Evolutionary conservation across 352 stramenopile species (phyloP).

Genomic region (Pythium aristosporum): DNA sequence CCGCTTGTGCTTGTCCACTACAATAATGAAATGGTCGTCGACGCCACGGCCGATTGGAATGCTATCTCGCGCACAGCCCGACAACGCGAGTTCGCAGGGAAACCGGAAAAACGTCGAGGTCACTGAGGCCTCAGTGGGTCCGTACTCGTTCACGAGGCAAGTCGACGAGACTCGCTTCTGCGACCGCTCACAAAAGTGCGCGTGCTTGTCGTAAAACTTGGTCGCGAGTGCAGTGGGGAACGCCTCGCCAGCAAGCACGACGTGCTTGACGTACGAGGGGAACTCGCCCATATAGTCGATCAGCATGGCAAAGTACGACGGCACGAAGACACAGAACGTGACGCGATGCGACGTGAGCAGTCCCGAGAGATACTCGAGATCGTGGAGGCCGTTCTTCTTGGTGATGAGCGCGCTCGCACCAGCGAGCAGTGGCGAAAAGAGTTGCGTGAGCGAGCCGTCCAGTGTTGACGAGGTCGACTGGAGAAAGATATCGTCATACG

Average conservation of each 20-base stretch:
- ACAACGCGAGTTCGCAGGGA: conserved; percentile 29
- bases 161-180: conserved; percentile 10
- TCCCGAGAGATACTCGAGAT: conserved; percentile 38
- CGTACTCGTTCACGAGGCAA: conserved; percentile 55
- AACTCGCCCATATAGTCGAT: conserved; percentile 45
- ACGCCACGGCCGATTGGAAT: conserved; percentile 60
- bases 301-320: conserved; percentile 55
- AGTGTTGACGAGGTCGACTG: conserved; percentile 62
- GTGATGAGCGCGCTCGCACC: conserved; percentile 45
- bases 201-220: conserved; percentile 44
- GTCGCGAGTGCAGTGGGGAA: conserved; percentile 46
- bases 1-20: conserved; percentile 48
- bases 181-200: neutral
- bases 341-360: conserved; percentile 30
- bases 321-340: conserved; percentile 57
- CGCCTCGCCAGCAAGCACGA: conserved; percentile 43
- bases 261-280: conserved; percentile 34
- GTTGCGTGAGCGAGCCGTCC: conserved; percentile 57
- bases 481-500: conserved; percentile 53
- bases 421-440: conserved; percentile 48
- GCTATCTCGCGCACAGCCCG: conserved; percentile 24
- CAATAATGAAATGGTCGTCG: conserved; percentile 40
- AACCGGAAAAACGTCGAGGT: conserved; percentile 45
- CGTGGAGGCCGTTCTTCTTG: conserved; percentile 44
- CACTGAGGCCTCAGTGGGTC: conserved; percentile 50